Base-by-base conservation (phyloP, 768 basidiomycete species). In the Boletus rubroflammeus region DNA sequence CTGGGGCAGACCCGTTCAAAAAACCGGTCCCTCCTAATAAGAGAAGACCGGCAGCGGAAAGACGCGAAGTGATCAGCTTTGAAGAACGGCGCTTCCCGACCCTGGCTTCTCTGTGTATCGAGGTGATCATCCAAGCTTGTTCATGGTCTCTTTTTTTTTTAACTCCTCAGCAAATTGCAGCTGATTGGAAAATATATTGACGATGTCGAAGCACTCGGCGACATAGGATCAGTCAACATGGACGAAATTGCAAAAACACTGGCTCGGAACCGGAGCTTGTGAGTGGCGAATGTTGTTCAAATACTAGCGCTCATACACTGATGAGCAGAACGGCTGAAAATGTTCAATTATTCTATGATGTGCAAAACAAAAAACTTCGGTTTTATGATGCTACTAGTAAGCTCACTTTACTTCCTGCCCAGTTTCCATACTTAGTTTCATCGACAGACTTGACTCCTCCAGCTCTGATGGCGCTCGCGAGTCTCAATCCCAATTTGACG, bases 311-410 rank as follows among this genome's bases (percentile, higher is more conserved):
- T 58, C 7, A 50, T 36, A 49, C 51, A 23, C 23, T 21, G 6
- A 25, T 28, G 38, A 36, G 21, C 46, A 93, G 93, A 55, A 94
- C 86, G 0, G 69, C 81, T 0, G 81, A 92, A 54, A 97, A 93
- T 55, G 90, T 82, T 0, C 80, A 78, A 23, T 74, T 99, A 11
- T 98, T 99, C 73, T 95, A 97, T 65, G 85, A 85, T 54, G 73
- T 81, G 2, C 71, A 80, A 23, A 88, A 93, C 58, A 76, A 77
- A 4, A 77, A 73, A 9, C 74, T 99, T 32, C 82, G 78, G 0
- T 72, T 99, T 36, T 95, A 91, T 63, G 97, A 99, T 71, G 88
- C 85, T 39, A 97, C 96, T 0, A 86, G 93, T 96, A 67, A 60
- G 88, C 72, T n/a, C 4, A 17, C 7, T 40, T 13, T 52, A 2